Evolutionary conservation across 2,329 filamentous ascomycete species (phyloP), one percentile per base, ranked within the genome.

Genomic region (Hypoxylon sp.): DNA sequence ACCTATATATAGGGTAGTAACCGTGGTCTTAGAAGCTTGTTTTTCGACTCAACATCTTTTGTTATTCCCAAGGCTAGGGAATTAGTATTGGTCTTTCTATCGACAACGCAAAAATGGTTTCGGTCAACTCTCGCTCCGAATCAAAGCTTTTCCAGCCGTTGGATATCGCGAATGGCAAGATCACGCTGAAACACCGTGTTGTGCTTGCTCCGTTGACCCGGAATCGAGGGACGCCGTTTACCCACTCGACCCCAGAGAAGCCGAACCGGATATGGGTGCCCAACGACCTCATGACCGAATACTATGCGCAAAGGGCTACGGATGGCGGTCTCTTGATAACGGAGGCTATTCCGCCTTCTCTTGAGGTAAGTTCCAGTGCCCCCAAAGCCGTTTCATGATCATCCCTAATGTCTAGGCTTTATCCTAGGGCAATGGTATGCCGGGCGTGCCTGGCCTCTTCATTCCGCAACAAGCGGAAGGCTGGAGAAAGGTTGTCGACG

Each of bases 191-290:
- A 32, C 53, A 56, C n/a, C 53, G 53, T 4, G 12, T 56, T n/a
- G 40, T 56, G 6, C 42, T 48, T 56, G 53, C 53, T 30, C 53
- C 53, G 40, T 30, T 56, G 14, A 56, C 53, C 4, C 44, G 53
- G 30, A 56, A 56, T 38, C 53, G 53, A 11, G 53, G 53, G 9
- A 56, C 53, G 2, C 53, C 53, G 12, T 48, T 48, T 40, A 9
- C 42, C 42, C 28, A 46, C 20, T 56, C 53, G 14, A 48, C 53
- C 7, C 53, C 53, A 26, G 42, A 56, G 4, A 56, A 56, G 9
- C 53, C 53, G 42, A 56, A 56, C n/a, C 53, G 53, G 20, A 28
- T 56, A 56, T 56, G 53, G 53, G 42, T 56, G 3, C 53, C 53
- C 9, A 56, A 56, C 44, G 8, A 56, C 32, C 40, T 48, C 30